phyloP scores from a whole-genome alignment of 2,329 filamentous ascomycete genomes.

The Mycosphaerella sp. region DNA sequence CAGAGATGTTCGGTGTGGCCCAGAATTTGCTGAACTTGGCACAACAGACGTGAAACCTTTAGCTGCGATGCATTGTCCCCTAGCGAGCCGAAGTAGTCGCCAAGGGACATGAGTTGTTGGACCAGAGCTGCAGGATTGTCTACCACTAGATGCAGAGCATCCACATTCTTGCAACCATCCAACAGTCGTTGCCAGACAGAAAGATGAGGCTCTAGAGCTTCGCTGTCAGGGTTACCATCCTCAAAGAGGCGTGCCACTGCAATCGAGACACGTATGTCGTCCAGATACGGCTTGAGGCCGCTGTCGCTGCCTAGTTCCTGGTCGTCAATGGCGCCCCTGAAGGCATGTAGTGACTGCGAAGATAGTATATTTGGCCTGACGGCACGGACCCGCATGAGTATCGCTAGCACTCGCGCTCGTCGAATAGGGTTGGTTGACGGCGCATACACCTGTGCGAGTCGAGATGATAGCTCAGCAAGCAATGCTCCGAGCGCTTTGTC shows the following conservation, averaged over 20 bases:
- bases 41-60: conserved; percentile 13
- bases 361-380: conserved; percentile 23
- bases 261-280: conserved; percentile 35
- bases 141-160: conserved; percentile 41
- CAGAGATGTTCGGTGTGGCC: conserved; percentile 14
- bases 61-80: conserved; percentile 43
- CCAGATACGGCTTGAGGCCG: conserved; percentile 31
- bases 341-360: conserved; percentile 9
- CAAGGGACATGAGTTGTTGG: conserved; percentile 47
- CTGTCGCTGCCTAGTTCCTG: conserved; percentile 29
- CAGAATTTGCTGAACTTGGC: conserved; percentile 5
- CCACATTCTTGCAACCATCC: conserved; percentile 30
- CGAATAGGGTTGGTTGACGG: conserved; percentile 26
- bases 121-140: conserved; percentile 48
- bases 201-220: conserved; percentile 32
- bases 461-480: conserved; percentile 17
- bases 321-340: conserved; percentile 6
- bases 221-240: conserved; percentile 16
- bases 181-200: conserved; percentile 37
- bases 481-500: conserved; percentile 13
- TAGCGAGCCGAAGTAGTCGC: conserved; percentile 53
- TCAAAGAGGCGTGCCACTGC: conserved; percentile 29
- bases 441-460: conserved; percentile 23
- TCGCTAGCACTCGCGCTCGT: conserved; percentile 24
- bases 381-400: conserved; percentile 23